A percentile compares a stretch with the other conserved stretches of the same genome.
phyloP scores from a whole-genome alignment of 2,329 filamentous ascomycete genomes.

The Clonostachys sp. region DNA sequence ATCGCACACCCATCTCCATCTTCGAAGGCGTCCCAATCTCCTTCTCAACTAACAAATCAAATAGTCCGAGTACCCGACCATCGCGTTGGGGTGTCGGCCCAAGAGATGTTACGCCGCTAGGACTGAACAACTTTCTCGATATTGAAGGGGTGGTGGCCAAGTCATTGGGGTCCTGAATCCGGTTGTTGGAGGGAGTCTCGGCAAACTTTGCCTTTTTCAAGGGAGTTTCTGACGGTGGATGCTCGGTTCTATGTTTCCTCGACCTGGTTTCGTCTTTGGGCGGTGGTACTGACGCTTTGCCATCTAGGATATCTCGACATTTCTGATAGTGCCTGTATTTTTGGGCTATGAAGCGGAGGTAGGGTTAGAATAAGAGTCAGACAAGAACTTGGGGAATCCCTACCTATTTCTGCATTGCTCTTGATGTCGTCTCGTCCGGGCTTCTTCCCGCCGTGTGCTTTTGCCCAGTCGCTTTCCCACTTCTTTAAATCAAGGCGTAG shows the following conservation, averaged over 20 bases:
- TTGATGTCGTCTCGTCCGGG: constrained; percentile 74
- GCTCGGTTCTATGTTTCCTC: constrained; percentile 29
- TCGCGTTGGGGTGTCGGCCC: constrained; percentile 79
- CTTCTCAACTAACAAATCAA: constrained; percentile 60
- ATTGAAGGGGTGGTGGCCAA: constrained; percentile 51
- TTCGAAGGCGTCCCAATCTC: constrained; percentile 45
- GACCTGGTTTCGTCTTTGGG: constrained; percentile 26
- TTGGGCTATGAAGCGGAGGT: constrained; percentile 36
- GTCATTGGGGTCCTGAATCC: constrained; percentile 32
- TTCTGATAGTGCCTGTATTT: constrained; percentile 78
- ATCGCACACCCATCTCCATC: constrained; percentile 17
- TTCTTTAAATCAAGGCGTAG: constrained; percentile 68
- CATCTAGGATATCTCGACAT: constrained; percentile 52
- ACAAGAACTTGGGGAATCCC: constrained; percentile 5
- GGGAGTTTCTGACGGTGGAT: constrained; percentile 34
- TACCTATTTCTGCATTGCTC: constrained; percentile 66
- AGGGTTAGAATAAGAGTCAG: background rate
- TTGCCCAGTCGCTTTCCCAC: constrained; percentile 69
- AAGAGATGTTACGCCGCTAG: constrained; percentile 54
- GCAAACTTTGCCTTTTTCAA: constrained; percentile 43
- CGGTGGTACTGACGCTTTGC: constrained; percentile 35
- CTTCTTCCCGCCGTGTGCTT: constrained; percentile 60
- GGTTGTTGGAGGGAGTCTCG: constrained; percentile 41
- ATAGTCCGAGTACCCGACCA: constrained; percentile 71
- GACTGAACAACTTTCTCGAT: constrained; percentile 56